Evolutionary conservation across 2,329 filamentous ascomycete species (phyloP).

Genomic region (Ophiosphaerella narmari): DNA sequence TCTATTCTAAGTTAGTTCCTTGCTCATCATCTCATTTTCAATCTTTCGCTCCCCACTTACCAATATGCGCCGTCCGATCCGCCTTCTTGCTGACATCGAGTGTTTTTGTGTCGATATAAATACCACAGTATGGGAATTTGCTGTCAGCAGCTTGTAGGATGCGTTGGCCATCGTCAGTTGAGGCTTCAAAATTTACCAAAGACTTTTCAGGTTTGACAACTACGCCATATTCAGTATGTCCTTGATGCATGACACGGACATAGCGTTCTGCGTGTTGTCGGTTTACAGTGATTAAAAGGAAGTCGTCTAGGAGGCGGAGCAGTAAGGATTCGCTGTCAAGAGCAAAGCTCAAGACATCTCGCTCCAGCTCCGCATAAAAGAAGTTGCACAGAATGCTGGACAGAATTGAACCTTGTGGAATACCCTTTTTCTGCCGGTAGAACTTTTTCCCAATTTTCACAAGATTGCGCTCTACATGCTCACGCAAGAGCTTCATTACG

Average conservation of each 20-base stretch:
- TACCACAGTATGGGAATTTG: slow-evolving; percentile 89
- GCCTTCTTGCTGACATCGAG: slow-evolving; percentile 75
- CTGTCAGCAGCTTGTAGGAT: slow-evolving; percentile 43
- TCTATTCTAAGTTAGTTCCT: slow-evolving; percentile 42
- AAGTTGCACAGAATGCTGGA: slow-evolving; percentile 91
- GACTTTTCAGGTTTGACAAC: slow-evolving; percentile 77
- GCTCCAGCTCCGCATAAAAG: slow-evolving; percentile 90
- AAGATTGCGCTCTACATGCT: slow-evolving; percentile 84
- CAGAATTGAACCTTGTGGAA: slow-evolving; percentile 89
- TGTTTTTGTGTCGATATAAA: slow-evolving; percentile 72
- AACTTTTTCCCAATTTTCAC: slow-evolving; percentile 87
- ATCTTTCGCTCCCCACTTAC: slow-evolving; percentile 44
- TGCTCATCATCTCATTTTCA: neutral
- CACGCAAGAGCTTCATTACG: slow-evolving; percentile 70
- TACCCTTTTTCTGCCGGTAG: slow-evolving; percentile 85
- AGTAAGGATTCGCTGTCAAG: slow-evolving; percentile 65
- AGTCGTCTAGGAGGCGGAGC: slow-evolving; percentile 87
- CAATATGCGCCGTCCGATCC: slow-evolving; percentile 55
- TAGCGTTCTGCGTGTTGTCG: slow-evolving; percentile 70
- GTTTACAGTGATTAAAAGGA: slow-evolving; percentile 81
- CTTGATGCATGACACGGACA: slow-evolving; percentile 77
- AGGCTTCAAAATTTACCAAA: slow-evolving; percentile 78
- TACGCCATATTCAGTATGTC: slow-evolving; percentile 80
- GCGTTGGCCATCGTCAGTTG: slow-evolving; percentile 56
- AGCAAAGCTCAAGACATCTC: slow-evolving; percentile 70